Percentiles rank a stretch among this genome's conserved stretches.
These are phyloP conservation scores for Delitschia confertaspora DNA, from an alignment of 495 filamentous ascomycete species.

Conservation along the genomic window DNA sequence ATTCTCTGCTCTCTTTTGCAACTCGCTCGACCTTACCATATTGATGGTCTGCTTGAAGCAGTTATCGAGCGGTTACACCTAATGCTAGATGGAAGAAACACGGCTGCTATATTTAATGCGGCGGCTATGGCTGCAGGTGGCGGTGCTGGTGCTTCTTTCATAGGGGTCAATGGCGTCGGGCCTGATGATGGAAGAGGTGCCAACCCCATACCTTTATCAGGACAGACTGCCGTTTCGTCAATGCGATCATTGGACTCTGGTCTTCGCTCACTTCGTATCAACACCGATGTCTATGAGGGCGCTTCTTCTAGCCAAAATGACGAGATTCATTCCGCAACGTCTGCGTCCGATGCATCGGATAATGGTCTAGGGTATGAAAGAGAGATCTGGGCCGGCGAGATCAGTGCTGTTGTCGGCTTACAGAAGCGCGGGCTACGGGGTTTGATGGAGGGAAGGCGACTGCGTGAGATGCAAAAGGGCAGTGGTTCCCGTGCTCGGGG, in stretches of 20 bases:
- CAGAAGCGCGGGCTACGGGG: slow-evolving; percentile 90
- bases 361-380: slow-evolving; percentile 24
- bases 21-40: slow-evolving; percentile 81
- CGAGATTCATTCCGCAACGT: slow-evolving; percentile 13
- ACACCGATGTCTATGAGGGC: slow-evolving; percentile 36
- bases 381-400: slow-evolving; percentile 72
- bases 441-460: slow-evolving; percentile 85
- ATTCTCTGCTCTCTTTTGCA: slow-evolving; percentile 93
- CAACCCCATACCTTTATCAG: too few relatives aligned
- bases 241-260: slow-evolving; percentile 21
- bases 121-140: slow-evolving; percentile 97
- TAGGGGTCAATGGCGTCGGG: slow-evolving; percentile 11
- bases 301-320: slow-evolving; percentile 12
- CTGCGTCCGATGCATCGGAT: slow-evolving; percentile 25
- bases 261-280: slow-evolving; percentile 28
- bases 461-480: slow-evolving; percentile 51
- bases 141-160: slow-evolving; percentile 51
- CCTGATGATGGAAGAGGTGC: too few relatives aligned
- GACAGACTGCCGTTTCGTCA: background rate
- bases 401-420: slow-evolving; percentile 89
- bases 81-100: slow-evolving; percentile 83
- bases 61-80: slow-evolving; percentile 85
- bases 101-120: slow-evolving; percentile 95
- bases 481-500: slow-evolving; percentile 21
- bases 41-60: slow-evolving; percentile 86